Conservation (phyloP, 2,329 filamentous ascomycete species). For the Zasmidium citrigriseum region DNA sequence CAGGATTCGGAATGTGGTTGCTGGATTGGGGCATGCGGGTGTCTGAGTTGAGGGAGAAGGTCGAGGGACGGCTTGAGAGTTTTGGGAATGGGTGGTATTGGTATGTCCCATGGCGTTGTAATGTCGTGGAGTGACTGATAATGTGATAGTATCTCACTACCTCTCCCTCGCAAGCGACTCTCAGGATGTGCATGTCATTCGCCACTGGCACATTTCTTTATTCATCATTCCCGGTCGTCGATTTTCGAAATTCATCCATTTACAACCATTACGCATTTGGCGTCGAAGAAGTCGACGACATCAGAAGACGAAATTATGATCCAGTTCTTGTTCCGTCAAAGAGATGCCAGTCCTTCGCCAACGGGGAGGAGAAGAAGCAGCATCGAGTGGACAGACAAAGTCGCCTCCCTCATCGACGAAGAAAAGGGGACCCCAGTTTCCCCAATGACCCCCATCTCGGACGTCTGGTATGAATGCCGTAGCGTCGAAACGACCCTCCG, state of each 20-base stretch:
- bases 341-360: too few species aligned
- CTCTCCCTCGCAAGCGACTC: constrained; percentile 14
- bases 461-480: too few species aligned
- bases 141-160: constrained; percentile 8
- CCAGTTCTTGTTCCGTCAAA: constrained; percentile 3
- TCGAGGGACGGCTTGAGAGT: constrained; percentile 7
- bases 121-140: constrained; percentile 4
- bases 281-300: constrained; percentile 9
- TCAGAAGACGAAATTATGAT: neutral
- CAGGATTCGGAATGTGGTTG: constrained; percentile 18
- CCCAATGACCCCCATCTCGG: neutral
- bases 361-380: neutral
- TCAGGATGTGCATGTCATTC: constrained; percentile 16
- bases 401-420: constrained; percentile 6
- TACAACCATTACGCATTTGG: constrained; percentile 16
- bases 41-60: constrained; percentile 9
- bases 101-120: neutral
- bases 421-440: neutral
- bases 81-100: constrained; percentile 17
- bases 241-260: constrained; percentile 14
- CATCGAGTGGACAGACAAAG: constrained; percentile 9
- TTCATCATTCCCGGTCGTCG: constrained; percentile 14
- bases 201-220: constrained; percentile 17
- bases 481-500: constrained; percentile 2
- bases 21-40: constrained; percentile 18